Evolutionary conservation across 257 asterid species (phyloP).

Genomic region (Solanum clarkiae): DNA sequence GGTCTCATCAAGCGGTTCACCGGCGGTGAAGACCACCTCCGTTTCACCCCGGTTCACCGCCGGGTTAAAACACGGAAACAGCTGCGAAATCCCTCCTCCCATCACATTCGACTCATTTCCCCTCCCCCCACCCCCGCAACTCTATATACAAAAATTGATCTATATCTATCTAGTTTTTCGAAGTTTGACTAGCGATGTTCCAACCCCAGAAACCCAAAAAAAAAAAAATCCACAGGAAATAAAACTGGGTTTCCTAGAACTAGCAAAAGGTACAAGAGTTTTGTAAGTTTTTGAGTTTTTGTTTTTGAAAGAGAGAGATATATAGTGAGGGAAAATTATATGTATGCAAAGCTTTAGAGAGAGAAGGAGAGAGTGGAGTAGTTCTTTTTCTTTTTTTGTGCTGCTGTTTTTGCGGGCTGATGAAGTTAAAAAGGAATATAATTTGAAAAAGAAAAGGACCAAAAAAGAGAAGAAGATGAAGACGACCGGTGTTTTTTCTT

Average conservation of each 20-base stretch:
- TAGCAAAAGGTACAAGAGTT: not conserved
- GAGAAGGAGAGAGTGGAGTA: not conserved
- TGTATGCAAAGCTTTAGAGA: not conserved
- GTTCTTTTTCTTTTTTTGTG: not conserved
- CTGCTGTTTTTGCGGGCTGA: not conserved
- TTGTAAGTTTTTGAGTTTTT: not conserved
- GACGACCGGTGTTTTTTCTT: not conserved
- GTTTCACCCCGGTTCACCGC: constrained; percentile 60
- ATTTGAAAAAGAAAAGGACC: not conserved
- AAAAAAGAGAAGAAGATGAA: not conserved
- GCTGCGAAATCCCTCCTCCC: constrained; percentile 96
- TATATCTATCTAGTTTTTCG: not conserved
- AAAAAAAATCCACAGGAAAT: not conserved
- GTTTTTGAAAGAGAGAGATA: not conserved
- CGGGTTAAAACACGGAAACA: constrained; percentile 78
- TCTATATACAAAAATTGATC: not conserved
- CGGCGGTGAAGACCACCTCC: constrained; percentile 45
- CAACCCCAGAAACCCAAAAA: not conserved
- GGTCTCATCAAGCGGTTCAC: constrained; percentile 82
- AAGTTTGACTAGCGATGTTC: not conserved
- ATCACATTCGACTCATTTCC: constrained; percentile 76
- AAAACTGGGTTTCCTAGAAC: not conserved
- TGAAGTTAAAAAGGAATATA: not conserved
- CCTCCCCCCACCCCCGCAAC: constrained; percentile 27
- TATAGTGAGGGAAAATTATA: not conserved